Evolutionary conservation across 2,329 filamentous ascomycete species (phyloP).

Genomic region (Paraconiothyrium brasiliense): DNA sequence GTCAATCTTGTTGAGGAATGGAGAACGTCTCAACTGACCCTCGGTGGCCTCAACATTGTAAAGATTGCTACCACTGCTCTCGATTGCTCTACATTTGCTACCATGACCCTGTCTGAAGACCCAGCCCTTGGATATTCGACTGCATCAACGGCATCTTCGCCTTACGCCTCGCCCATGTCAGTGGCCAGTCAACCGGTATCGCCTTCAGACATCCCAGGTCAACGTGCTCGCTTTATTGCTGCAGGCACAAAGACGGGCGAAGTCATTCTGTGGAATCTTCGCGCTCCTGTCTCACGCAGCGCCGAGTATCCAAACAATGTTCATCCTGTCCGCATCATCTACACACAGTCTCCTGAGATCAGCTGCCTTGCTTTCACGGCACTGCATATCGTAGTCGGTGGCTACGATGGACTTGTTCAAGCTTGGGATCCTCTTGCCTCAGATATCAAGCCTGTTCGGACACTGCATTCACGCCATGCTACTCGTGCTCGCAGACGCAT

Average conservation of each 20-base stretch:
- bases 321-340: conserved; percentile 79
- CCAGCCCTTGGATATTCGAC: conserved; percentile 71
- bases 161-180: conserved; percentile 63
- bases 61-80: conserved; percentile 76
- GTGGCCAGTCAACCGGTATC: conserved; percentile 56
- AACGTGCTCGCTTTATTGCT: conserved; percentile 81
- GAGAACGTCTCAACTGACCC: conserved; percentile 68
- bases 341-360: conserved; percentile 89
- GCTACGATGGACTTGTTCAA: conserved; percentile 93
- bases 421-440: conserved; percentile 97
- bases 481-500: conserved; percentile 81
- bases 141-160: conserved; percentile 63
- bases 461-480: conserved; percentile 84
- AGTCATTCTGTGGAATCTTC: conserved; percentile 87
- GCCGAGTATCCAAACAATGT: conserved; percentile 67
- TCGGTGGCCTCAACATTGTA: conserved; percentile 67
- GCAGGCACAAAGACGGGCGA: conserved; percentile 80
- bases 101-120: conserved; percentile 79
- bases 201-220: conserved; percentile 77
- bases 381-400: conserved; percentile 89
- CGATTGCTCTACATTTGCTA: conserved; percentile 78
- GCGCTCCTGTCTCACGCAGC: conserved; percentile 68
- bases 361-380: conserved; percentile 84
- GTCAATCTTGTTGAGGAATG: conserved; percentile 66
- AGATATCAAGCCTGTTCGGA: conserved; percentile 78